Percentiles rank a stretch among this genome's conserved stretches.
Conservation (phyloP, 805 yeast genomes). For the Myxozyma nipponensis region DNA sequence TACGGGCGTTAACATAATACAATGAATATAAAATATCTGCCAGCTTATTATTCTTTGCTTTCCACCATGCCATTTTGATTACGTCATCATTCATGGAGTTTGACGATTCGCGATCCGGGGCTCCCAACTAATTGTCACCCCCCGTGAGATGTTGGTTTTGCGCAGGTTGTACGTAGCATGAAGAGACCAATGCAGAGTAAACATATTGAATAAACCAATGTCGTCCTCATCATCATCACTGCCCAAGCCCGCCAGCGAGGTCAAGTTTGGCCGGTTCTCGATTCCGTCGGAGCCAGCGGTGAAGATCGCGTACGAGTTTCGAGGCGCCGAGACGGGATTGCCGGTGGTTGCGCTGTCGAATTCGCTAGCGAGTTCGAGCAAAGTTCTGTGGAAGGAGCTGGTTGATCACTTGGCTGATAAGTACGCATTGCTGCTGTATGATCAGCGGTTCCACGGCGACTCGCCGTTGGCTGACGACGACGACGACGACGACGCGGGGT, state of each 20-base stretch:
- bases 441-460: constrained; percentile 26
- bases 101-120: no score
- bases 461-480: constrained; percentile 17
- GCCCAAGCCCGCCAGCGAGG: not conserved
- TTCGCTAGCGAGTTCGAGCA: constrained; percentile 10
- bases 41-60: no score
- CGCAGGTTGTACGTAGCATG: no score
- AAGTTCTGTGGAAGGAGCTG: constrained; percentile 20
- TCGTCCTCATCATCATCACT: not conserved
- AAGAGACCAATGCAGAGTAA: no score
- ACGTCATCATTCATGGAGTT: no score
- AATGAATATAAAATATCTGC: no score
- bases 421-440: constrained; percentile 21
- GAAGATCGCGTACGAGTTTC: constrained; percentile 11
- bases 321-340: constrained; percentile 2
- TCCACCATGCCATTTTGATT: no score
- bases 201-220: no score
- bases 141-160: no score
- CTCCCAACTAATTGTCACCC: no score
- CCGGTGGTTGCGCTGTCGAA: constrained; percentile 24
- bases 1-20: no score
- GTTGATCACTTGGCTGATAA: constrained; percentile 16
- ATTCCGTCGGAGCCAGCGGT: constrained; percentile 1
- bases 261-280: constrained; percentile 8
- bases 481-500: no score